phyloP scores from a whole-genome alignment of 192 early-diverging fungal genomes.

The Mortierella alpina region DNA sequence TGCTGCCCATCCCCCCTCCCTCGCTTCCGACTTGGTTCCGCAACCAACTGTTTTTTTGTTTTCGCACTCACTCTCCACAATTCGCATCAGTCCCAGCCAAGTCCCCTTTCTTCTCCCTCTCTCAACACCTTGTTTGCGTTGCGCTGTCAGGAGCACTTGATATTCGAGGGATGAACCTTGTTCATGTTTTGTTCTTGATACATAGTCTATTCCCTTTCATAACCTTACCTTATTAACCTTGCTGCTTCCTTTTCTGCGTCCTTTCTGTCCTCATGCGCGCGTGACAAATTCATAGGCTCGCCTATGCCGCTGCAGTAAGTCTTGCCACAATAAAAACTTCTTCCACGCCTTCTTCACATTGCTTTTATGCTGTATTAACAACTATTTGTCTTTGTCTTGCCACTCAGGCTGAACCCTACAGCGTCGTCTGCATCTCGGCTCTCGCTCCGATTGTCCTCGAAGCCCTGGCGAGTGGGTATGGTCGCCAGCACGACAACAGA shows the following conservation, averaged over 20 bases:
- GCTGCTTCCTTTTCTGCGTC: not conserved
- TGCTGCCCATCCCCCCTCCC: no score
- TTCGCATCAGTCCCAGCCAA: no score
- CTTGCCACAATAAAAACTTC: not conserved
- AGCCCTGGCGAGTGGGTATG: constrained; percentile 38
- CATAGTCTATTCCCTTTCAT: not conserved
- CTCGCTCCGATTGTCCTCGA: constrained; percentile 49
- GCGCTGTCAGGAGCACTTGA: no score
- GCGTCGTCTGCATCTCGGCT: constrained; percentile 47
- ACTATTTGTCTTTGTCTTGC: not conserved
- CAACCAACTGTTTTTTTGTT: no score
- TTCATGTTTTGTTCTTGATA: not conserved
- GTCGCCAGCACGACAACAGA: constrained; percentile 21
- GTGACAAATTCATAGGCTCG: constrained; percentile 21
- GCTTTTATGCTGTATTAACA: not conserved
- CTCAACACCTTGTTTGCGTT: no score
- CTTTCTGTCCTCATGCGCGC: not conserved
- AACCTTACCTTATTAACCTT: not conserved
- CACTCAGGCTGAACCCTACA: constrained; percentile 44
- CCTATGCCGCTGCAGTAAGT: constrained; percentile 52
- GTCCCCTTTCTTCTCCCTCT: no score
- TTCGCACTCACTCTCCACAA: no score
- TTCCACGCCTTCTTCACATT: not conserved
- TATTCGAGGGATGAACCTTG: no score
- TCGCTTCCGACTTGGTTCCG: no score